Percentiles rank a stretch among this genome's conserved stretches.
Conservation (phyloP, 2,329 filamentous ascomycete species). For the Ceratocystis variospora region DNA sequence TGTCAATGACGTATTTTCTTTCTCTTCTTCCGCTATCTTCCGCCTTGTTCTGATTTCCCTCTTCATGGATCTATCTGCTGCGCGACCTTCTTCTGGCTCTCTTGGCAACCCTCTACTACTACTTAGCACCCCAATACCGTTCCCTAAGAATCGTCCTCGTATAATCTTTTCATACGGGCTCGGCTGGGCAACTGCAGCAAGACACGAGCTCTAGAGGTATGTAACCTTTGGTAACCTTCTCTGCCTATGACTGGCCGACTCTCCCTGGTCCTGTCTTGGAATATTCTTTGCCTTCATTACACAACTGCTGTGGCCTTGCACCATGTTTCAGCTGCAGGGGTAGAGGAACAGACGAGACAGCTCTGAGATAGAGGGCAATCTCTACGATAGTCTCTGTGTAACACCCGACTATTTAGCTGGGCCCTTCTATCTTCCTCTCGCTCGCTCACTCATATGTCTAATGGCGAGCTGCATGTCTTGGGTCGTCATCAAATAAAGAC, state of each 20-base stretch:
- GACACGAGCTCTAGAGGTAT: slow-evolving; percentile 8
- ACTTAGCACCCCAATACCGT: background rate
- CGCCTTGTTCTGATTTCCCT: background rate
- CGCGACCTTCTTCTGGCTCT: background rate
- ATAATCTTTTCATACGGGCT: background rate
- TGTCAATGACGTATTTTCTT: background rate
- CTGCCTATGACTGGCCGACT: background rate
- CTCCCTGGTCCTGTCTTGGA: background rate
- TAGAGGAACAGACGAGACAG: slow-evolving; percentile 2
- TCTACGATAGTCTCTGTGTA: background rate
- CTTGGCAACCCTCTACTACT: background rate
- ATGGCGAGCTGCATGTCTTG: slow-evolving; percentile 6
- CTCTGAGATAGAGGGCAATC: background rate
- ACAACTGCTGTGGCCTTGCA: background rate
- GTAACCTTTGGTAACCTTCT: background rate
- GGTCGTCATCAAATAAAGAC: background rate
- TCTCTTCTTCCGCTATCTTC: background rate
- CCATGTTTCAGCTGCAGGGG: slow-evolving; percentile 13
- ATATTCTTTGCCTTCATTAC: slow-evolving; percentile 6
- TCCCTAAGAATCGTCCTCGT: background rate
- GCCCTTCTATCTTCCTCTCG: background rate
- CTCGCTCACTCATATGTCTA: background rate
- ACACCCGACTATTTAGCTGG: background rate
- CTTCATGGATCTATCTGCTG: background rate
- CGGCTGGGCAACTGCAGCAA: background rate